These are phyloP conservation scores for Penicillium mononematosum DNA, from an alignment of 495 filamentous ascomycete genomes.

Conservation along the genomic window DNA sequence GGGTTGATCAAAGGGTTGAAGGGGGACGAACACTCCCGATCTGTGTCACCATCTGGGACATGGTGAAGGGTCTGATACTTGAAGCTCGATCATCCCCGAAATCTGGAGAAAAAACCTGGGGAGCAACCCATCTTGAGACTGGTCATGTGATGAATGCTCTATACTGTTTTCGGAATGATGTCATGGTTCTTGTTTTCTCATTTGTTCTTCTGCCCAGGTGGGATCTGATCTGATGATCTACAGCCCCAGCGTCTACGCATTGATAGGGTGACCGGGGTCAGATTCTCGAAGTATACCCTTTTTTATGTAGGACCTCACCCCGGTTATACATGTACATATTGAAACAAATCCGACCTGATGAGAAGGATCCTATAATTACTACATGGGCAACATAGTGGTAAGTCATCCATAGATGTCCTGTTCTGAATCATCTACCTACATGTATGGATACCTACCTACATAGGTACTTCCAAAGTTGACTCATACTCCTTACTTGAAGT, in stretches of 20 bases:
- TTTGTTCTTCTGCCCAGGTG: neutral
- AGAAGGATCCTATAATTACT: neutral
- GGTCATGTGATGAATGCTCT: slow-evolving; percentile 15
- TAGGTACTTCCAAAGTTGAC: neutral
- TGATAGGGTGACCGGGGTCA: neutral
- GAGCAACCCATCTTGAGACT: neutral
- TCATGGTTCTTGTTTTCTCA: slow-evolving; percentile 6
- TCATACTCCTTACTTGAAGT: neutral
- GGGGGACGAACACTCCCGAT: slow-evolving; percentile 15
- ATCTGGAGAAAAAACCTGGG: slow-evolving; percentile 4
- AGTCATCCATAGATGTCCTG: too few relatives aligned
- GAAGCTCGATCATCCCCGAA: neutral
- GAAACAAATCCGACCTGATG: neutral
- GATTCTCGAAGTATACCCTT: neutral
- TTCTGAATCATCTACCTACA: neutral
- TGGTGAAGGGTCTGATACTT: neutral
- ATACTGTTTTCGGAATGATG: slow-evolving; percentile 23
- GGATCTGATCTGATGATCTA: neutral
- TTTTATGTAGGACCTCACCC: neutral
- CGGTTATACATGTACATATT: neutral
- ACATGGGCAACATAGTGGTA: too few relatives aligned
- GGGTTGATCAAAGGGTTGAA: slow-evolving; percentile 45
- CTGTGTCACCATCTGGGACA: slow-evolving; percentile 15
- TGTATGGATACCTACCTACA: too few relatives aligned
- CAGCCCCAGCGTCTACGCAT: neutral